Percentiles rank a stretch among this genome's conserved stretches.
These are phyloP conservation scores for Coemansia sp. DNA, from an alignment of 192 early-diverging fungal genomes.

Conservation along the genomic window DNA sequence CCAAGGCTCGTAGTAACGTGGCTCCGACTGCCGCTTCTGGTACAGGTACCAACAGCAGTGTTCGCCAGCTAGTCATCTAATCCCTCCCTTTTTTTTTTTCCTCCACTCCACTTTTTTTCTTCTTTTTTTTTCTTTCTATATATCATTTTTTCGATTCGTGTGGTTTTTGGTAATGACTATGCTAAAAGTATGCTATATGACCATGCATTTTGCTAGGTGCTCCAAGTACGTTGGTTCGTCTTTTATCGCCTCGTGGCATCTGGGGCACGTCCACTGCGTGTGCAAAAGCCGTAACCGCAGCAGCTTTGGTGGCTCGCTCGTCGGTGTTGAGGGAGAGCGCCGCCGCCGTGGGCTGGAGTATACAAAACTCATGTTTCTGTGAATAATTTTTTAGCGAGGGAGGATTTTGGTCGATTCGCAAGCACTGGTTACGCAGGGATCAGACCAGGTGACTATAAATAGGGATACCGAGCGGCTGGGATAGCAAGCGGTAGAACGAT, in stretches of 20 bases:
- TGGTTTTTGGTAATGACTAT: not conserved
- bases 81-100: not conserved
- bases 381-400: not conserved
- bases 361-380: not conserved
- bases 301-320: not conserved
- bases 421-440: not conserved
- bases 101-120: not conserved
- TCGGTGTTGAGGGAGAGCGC: not conserved
- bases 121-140: conserved; percentile 4
- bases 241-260: conserved; percentile 30
- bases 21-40: conserved; percentile 8
- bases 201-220: conserved; percentile 32
- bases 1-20: conserved; percentile 31
- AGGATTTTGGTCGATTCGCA: not conserved
- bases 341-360: not conserved
- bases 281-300: not conserved
- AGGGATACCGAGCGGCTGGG: not conserved
- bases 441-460: not conserved
- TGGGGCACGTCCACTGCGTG: conserved; percentile 38
- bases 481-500: not conserved
- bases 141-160: not conserved
- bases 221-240: conserved; percentile 39
- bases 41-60: not conserved
- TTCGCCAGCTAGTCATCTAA: conserved; percentile 29
- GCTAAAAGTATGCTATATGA: not conserved